phyloP scores from a whole-genome alignment of 805 yeast species.

The Barnettozyma wickerhamii region DNA sequence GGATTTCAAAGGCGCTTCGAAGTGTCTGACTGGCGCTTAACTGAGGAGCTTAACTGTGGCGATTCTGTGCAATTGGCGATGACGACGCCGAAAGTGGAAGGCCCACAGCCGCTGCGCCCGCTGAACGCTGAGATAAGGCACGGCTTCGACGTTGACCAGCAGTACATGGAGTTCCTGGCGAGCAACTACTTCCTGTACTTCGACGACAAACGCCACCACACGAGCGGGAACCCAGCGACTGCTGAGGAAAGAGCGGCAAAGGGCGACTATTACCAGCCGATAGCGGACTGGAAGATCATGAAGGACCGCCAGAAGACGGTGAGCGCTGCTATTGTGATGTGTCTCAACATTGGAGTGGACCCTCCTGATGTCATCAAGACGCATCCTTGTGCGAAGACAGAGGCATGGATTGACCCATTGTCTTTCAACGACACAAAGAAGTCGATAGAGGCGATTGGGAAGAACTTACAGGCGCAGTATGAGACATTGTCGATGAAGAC shows the following conservation, averaged over 20 bases:
- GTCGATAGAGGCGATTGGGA: constrained; percentile 89
- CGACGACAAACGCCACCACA: constrained; percentile 88
- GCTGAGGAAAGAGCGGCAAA: constrained; percentile 45
- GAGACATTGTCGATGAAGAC: constrained; percentile 85
- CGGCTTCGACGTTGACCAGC: constrained; percentile 65
- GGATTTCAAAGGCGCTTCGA: too few relatives aligned
- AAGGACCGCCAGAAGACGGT: constrained; percentile 90
- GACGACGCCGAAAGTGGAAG: constrained; percentile 6
- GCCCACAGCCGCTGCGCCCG: constrained; percentile 23
- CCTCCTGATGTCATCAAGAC: constrained; percentile 96
- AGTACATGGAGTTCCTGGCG: constrained; percentile 50
- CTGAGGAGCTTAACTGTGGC: too few relatives aligned
- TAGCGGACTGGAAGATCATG: constrained; percentile 87
- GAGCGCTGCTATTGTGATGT: constrained; percentile 85
- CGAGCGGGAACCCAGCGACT: constrained; percentile 77
- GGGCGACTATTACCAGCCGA: constrained; percentile 57
- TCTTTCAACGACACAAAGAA: constrained; percentile 79
- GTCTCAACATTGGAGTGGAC: constrained; percentile 91
- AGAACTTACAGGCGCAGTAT: constrained; percentile 80
- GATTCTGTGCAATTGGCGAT: too few relatives aligned
- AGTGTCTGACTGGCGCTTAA: too few relatives aligned
- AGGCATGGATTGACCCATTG: constrained; percentile 92
- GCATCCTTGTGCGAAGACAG: constrained; percentile 86
- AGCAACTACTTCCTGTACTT: constrained; percentile 76
- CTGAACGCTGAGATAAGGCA: constrained; percentile 59